These are phyloP conservation scores for Adansonia madagascariensis DNA, from an alignment of 441 rosid genomes.

Conservation along the genomic window DNA sequence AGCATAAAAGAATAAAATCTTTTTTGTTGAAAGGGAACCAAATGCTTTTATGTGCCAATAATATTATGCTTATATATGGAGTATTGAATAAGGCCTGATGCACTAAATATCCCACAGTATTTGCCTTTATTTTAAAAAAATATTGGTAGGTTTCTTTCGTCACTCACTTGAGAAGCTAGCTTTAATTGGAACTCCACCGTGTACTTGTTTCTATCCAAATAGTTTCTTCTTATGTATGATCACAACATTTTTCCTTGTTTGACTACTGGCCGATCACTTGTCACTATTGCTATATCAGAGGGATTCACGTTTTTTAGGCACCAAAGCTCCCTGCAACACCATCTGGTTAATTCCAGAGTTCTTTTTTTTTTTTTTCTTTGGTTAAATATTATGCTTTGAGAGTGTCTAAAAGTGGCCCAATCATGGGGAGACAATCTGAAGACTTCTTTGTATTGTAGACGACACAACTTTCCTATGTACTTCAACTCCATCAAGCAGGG, in stretches of 20 bases:
- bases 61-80: constrained; percentile 26
- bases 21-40: constrained; percentile 25
- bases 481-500: constrained; percentile 39
- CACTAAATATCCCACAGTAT: constrained; percentile 12
- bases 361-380: neutral
- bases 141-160: constrained; percentile 26
- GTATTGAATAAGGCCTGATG: neutral
- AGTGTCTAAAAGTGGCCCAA: constrained; percentile 29
- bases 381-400: constrained; percentile 13
- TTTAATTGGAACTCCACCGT: constrained; percentile 25
- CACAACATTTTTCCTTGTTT: constrained; percentile 3
- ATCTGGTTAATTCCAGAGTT: neutral
- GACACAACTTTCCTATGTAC: constrained; percentile 39
- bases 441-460: constrained; percentile 35
- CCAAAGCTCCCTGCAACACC: neutral
- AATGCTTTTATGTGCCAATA: constrained; percentile 29
- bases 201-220: constrained; percentile 6
- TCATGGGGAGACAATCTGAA: constrained; percentile 45
- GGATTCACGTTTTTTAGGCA: neutral
- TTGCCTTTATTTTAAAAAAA: neutral
- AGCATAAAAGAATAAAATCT: constrained; percentile 21
- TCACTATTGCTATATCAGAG: neutral
- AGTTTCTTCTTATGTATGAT: neutral
- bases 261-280: neutral
- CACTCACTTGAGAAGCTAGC: constrained; percentile 17